Percentiles rank a stretch among this genome's conserved stretches.
Evolutionary conservation across 2,329 filamentous ascomycete genomes (phyloP).

Genomic region (Penicillium sp.): DNA sequence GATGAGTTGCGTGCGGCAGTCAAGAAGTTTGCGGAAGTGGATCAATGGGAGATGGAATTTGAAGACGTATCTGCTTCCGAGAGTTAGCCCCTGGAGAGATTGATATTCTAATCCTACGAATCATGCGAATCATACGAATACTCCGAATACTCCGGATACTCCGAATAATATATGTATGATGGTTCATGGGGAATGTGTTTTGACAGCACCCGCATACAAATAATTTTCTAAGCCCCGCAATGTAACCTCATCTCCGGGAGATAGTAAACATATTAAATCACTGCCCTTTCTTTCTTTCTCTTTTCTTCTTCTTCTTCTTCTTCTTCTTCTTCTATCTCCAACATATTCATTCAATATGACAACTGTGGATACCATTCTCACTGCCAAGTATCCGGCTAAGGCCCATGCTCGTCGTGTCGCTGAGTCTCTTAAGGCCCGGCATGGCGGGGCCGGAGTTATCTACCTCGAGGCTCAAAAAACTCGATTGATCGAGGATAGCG

Average conservation of each 20-base stretch:
- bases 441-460: slow-evolving; percentile 69
- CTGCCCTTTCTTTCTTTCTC: background rate
- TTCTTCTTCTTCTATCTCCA: background rate
- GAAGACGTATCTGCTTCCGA: slow-evolving; percentile 39
- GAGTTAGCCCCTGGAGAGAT: slow-evolving; percentile 20
- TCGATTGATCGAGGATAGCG: slow-evolving; percentile 83
- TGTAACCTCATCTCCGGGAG: slow-evolving; percentile 15
- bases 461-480: slow-evolving; percentile 86
- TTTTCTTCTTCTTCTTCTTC: background rate
- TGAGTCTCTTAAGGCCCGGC: slow-evolving; percentile 65
- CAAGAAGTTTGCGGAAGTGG: slow-evolving; percentile 44
- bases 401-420: slow-evolving; percentile 81
- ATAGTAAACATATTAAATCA: slow-evolving; percentile 3
- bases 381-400: slow-evolving; percentile 76
- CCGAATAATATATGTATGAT: background rate
- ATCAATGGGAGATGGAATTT: slow-evolving; percentile 47
- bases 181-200: background rate
- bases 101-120: background rate
- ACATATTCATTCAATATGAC: slow-evolving; percentile 27
- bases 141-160: background rate
- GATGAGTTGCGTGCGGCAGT: slow-evolving; percentile 39
- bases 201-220: slow-evolving; percentile 8
- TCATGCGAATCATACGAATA: background rate
- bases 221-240: slow-evolving; percentile 21
- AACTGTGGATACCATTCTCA: slow-evolving; percentile 44